Conservation (phyloP, 495 filamentous ascomycete genomes). For the Aspergillus diversus region DNA sequence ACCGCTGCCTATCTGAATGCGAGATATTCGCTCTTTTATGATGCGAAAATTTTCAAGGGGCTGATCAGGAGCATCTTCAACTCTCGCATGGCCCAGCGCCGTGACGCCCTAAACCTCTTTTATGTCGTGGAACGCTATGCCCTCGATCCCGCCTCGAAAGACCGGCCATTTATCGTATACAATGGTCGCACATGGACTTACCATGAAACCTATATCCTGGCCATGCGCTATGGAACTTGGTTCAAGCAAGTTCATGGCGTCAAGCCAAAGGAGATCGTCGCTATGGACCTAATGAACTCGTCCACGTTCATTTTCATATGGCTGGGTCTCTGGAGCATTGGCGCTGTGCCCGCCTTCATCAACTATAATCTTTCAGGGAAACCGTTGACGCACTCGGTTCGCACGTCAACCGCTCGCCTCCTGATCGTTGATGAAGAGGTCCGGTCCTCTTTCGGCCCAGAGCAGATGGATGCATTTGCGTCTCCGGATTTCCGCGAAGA, state of each 20-base stretch:
- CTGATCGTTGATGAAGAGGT: constrained; percentile 77
- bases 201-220: constrained; percentile 74
- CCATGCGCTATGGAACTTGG: constrained; percentile 81
- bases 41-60: constrained; percentile 58
- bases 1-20: constrained; percentile 83
- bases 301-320: constrained; percentile 81
- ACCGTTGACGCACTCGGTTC: constrained; percentile 78
- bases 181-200: constrained; percentile 79
- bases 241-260: constrained; percentile 71
- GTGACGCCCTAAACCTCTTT: constrained; percentile 73
- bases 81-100: constrained; percentile 47
- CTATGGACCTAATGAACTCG: constrained; percentile 86
- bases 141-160: constrained; percentile 54
- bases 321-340: constrained; percentile 86
- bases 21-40: constrained; percentile 66
- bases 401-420: constrained; percentile 67
- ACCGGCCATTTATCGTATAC: constrained; percentile 70
- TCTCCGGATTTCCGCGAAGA: constrained; percentile 48
- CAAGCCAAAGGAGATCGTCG: constrained; percentile 79
- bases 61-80: constrained; percentile 47
- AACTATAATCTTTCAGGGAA: constrained; percentile 87
- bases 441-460: constrained; percentile 49
- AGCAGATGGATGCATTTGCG: constrained; percentile 48
- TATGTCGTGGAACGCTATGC: constrained; percentile 77
- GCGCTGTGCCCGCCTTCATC: constrained; percentile 88